phyloP scores from a whole-genome alignment of 345 rosid species.

The Hibiscus mutabilis region DNA sequence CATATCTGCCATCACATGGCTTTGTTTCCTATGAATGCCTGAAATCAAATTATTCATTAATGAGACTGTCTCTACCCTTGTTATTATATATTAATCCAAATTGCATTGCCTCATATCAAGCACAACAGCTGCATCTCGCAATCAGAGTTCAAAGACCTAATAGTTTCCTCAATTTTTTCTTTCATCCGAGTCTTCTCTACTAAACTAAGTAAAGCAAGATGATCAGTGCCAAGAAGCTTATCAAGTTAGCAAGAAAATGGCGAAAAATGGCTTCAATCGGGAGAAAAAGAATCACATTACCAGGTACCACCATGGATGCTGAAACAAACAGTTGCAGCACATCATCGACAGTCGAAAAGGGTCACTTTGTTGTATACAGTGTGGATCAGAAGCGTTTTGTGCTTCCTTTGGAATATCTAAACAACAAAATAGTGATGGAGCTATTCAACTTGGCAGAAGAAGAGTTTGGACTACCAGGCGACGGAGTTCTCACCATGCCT shows the following conservation, averaged over 20 bases:
- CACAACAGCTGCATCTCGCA: no score
- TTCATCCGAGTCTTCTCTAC: no score
- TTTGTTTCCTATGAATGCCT: neutral
- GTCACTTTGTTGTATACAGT: neutral
- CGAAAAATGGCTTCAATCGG: constrained; percentile 12
- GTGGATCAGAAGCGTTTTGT: neutral
- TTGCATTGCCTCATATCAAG: no score
- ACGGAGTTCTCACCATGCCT: neutral
- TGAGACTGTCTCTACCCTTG: neutral
- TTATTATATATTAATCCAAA: neutral
- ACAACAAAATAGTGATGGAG: neutral
- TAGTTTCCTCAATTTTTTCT: no score
- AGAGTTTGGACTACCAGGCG: neutral
- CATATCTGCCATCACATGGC: constrained; percentile 15
- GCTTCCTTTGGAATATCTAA: neutral
- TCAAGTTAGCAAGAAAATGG: constrained; percentile 29
- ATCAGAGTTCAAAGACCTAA: no score
- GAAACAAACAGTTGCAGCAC: neutral
- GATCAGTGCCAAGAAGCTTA: constrained; percentile 23
- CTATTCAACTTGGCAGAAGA: neutral
- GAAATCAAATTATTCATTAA: neutral
- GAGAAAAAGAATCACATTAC: constrained; percentile 17
- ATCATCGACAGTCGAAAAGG: constrained; percentile 11
- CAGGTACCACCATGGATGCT: neutral
- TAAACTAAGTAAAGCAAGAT: constrained; percentile 7